Evolutionary conservation across 2,329 filamentous ascomycete genomes (phyloP).

Genomic region (Graphiopsis chlorocephala): DNA sequence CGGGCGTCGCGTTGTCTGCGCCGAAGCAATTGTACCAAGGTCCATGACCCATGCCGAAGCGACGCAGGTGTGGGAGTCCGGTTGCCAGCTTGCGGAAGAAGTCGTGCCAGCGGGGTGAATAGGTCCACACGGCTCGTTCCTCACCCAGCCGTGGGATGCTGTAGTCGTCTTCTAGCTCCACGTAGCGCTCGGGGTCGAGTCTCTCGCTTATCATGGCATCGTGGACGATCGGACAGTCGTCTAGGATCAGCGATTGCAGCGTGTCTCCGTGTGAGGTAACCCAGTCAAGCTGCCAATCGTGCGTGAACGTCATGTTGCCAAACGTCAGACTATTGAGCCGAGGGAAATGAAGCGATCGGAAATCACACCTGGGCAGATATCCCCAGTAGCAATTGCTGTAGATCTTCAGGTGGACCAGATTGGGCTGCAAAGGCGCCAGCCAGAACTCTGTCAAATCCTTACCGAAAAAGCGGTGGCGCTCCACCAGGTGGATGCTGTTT

Average conservation of each 20-base stretch:
- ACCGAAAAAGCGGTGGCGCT: conserved; percentile 26
- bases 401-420: conserved; percentile 39
- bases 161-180: neutral
- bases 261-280: conserved; percentile 40
- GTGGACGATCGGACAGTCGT: conserved; percentile 37
- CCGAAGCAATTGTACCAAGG: neutral
- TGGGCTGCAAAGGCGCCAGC: conserved; percentile 24
- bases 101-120: conserved; percentile 17
- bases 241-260: conserved; percentile 43
- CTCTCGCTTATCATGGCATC: neutral
- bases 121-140: neutral
- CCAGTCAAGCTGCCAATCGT: conserved; percentile 50
- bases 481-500: conserved; percentile 17
- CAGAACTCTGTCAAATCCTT: conserved; percentile 22
- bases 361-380: conserved; percentile 41
- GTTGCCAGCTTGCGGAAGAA: conserved; percentile 9
- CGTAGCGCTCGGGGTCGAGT: neutral
- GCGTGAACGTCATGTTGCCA: conserved; percentile 43
- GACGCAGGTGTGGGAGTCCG: conserved; percentile 6
- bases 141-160: neutral
- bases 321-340: conserved; percentile 41
- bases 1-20: neutral
- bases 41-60: conserved; percentile 12
- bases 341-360: conserved; percentile 37
- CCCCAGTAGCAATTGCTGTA: conserved; percentile 41